A percentile compares a stretch with the other conserved stretches of the same genome.
phyloP scores from a whole-genome alignment of 495 filamentous ascomycete species.

The Daldinia loculata region DNA sequence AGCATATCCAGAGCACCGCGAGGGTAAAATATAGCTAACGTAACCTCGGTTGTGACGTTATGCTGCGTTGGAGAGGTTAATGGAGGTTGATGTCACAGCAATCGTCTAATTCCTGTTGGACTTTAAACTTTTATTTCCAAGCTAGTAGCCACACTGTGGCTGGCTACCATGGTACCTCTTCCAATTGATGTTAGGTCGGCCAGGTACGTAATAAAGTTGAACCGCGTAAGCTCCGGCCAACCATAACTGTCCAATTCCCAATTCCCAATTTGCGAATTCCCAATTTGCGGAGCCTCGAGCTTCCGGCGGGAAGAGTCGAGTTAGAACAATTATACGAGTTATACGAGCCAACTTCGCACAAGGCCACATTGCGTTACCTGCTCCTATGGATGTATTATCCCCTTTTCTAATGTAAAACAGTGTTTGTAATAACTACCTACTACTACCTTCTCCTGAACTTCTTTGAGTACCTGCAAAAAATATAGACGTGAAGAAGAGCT shows the following conservation, averaged over 20 bases:
- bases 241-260: constrained; percentile 18
- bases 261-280: constrained; percentile 39
- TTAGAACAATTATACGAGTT: constrained; percentile 12
- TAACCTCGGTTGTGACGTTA: constrained; percentile 6
- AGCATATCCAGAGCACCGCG: not conserved
- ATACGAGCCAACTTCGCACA: constrained; percentile 15
- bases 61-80: not conserved
- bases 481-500: not conserved
- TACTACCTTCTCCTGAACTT: not conserved
- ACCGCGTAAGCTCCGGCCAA: constrained; percentile 20
- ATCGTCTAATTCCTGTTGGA: not conserved
- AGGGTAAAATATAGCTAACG: not conserved
- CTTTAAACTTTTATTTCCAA: no score
- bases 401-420: constrained; percentile 1
- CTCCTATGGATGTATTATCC: not conserved
- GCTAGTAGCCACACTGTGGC: not conserved
- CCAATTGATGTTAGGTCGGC: no score
- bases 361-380: constrained; percentile 35
- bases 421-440: not conserved
- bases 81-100: no score
- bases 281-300: constrained; percentile 32
- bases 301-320: constrained; percentile 22
- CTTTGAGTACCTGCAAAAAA: not conserved
- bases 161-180: not conserved
- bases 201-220: not conserved